Conservation (phyloP, 495 filamentous ascomycete species). For the Pseudomonodictys pantanalensis region DNA sequence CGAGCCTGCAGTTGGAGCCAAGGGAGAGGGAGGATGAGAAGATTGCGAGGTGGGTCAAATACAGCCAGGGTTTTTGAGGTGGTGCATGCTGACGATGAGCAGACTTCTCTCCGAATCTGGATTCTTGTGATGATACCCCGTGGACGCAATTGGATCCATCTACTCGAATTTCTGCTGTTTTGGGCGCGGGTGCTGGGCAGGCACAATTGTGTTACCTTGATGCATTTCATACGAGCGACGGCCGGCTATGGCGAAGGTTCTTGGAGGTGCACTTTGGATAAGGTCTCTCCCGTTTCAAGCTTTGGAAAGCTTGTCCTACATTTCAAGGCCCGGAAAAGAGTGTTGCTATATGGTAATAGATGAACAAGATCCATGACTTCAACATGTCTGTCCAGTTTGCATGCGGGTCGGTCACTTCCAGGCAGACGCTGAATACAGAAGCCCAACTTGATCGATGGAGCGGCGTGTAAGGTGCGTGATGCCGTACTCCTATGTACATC, state of each 20-base stretch:
- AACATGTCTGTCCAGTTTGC: not conserved
- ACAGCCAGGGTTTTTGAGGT: conserved; percentile 29
- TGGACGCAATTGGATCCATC: conserved; percentile 8
- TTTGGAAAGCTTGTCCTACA: not conserved
- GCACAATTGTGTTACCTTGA: no score
- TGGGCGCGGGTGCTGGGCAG: not conserved
- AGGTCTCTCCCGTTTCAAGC: not conserved
- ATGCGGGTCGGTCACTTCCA: not conserved
- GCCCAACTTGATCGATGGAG: no score
- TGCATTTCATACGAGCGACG: no score
- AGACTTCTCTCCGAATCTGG: conserved; percentile 73
- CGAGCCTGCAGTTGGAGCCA: conserved; percentile 86
- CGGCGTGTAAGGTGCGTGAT: no score
- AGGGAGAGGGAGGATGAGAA: conserved; percentile 95
- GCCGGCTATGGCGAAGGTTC: no score
- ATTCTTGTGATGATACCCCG: conserved; percentile 57
- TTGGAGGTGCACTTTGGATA: not conserved
- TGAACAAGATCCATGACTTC: not conserved
- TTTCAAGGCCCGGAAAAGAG: no score
- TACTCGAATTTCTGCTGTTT: conserved; percentile 2
- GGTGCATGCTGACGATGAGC: conserved; percentile 33
- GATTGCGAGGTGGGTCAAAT: conserved; percentile 65
- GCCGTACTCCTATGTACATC: no score
- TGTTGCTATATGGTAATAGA: not conserved
- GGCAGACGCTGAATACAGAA: no score